Conservation (phyloP, 2,329 filamentous ascomycete species). For the Juglanconis sp. region DNA sequence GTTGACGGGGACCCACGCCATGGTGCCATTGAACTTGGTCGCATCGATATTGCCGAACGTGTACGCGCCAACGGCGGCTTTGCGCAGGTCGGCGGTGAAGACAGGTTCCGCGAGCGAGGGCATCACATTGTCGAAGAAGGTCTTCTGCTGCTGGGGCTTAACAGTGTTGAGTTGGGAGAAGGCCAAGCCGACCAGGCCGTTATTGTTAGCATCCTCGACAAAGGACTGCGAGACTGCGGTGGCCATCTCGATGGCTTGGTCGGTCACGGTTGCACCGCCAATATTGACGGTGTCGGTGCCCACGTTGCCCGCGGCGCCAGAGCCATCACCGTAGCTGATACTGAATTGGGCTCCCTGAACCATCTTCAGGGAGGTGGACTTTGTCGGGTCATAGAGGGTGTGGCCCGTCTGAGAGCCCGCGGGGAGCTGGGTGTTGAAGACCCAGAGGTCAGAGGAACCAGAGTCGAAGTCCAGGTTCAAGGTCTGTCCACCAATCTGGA, state of each 20-base stretch:
- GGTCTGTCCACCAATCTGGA: constrained; percentile 66
- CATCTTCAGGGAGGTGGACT: constrained; percentile 32
- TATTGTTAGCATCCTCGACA: constrained; percentile 54
- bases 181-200: constrained; percentile 68
- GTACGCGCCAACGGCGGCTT: constrained; percentile 60
- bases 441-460: constrained; percentile 74
- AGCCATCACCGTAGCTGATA: constrained; percentile 68
- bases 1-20: constrained; percentile 62
- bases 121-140: constrained; percentile 71
- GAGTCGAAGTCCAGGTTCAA: constrained; percentile 71
- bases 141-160: constrained; percentile 60
- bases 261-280: constrained; percentile 58
- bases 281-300: constrained; percentile 66
- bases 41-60: constrained; percentile 71
- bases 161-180: constrained; percentile 66
- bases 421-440: constrained; percentile 62
- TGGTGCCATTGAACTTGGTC: constrained; percentile 58
- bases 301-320: constrained; percentile 60
- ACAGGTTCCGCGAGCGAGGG: constrained; percentile 59
- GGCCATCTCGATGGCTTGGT: constrained; percentile 67
- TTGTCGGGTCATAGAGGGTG: constrained; percentile 34
- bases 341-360: constrained; percentile 51
- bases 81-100: constrained; percentile 68
- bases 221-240: constrained; percentile 57
- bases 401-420: constrained; percentile 45